Conservation (phyloP, 768 basidiomycete species). For the Lactifluus hygrophoroides region DNA sequence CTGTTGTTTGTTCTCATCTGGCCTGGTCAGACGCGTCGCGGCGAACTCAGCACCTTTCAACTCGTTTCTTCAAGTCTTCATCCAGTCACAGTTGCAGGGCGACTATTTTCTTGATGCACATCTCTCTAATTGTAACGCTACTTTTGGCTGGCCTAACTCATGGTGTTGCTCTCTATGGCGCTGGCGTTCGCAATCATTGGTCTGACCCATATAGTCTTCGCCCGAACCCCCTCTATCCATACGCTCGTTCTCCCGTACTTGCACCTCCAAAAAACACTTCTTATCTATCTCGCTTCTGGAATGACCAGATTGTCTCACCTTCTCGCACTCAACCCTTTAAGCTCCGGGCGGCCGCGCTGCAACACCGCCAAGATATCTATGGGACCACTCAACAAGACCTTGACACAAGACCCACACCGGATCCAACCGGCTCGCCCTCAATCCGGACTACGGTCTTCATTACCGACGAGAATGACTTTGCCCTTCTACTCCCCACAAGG, state of each 20-base stretch:
- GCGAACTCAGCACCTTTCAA: no score
- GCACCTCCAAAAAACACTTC: neutral
- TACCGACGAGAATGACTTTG: conserved; percentile 26
- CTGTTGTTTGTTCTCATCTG: no score
- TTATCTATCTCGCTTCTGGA: neutral
- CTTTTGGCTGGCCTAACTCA: conserved; percentile 3
- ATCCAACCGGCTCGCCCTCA: conserved; percentile 31
- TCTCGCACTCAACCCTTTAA: conserved; percentile 6
- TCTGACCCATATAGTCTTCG: conserved; percentile 19
- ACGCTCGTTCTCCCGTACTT: conserved; percentile 1
- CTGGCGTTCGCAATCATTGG: conserved; percentile 13
- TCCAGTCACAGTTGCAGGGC: conserved; percentile 9
- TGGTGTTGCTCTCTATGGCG: neutral
- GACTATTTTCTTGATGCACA: conserved; percentile 6
- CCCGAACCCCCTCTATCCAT: conserved; percentile 12
- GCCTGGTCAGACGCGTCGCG: no score
- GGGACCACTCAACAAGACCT: neutral
- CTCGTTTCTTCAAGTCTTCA: no score
- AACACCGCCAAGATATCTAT: neutral
- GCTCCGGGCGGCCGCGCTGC: neutral
- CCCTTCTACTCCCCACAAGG: conserved; percentile 28
- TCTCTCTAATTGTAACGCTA: neutral
- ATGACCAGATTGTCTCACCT: neutral
- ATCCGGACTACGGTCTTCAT: conserved; percentile 32
- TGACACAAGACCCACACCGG: conserved; percentile 31